phyloP scores from a whole-genome alignment of 176 grass and related monocot genomes.

The Eremochloa ophiuroides region DNA sequence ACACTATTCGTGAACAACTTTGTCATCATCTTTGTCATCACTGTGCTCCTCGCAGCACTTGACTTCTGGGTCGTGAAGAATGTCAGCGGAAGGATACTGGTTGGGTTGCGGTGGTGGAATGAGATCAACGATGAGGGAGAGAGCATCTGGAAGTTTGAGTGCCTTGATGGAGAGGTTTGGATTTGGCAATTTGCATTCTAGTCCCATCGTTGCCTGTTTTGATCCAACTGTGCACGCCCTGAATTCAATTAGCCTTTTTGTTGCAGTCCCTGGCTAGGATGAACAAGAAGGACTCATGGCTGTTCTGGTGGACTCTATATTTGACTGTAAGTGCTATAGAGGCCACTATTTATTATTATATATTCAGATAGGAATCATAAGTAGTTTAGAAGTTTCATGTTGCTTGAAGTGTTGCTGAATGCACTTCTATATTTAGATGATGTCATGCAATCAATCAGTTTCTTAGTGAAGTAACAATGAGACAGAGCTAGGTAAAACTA shows the following conservation, averaged over 20 bases:
- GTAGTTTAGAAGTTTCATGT: neutral
- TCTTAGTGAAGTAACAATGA: neutral
- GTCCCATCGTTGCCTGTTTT: neutral
- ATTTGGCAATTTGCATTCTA: neutral
- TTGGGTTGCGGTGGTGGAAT: slow-evolving; percentile 84
- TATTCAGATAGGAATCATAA: neutral
- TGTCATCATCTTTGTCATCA: slow-evolving; percentile 81
- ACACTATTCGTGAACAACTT: slow-evolving; percentile 70
- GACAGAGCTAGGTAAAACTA: neutral
- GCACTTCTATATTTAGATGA: neutral
- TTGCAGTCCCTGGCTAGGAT: slow-evolving; percentile 80
- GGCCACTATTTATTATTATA: neutral
- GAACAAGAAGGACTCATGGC: slow-evolving; percentile 94
- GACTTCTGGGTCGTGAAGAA: slow-evolving; percentile 96
- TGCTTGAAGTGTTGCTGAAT: neutral
- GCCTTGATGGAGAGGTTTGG: slow-evolving; percentile 70
- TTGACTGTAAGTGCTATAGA: slow-evolving; percentile 54
- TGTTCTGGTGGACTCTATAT: slow-evolving; percentile 98
- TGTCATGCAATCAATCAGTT: neutral
- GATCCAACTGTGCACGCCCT: neutral
- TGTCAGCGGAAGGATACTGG: slow-evolving; percentile 71
- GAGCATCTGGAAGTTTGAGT: slow-evolving; percentile 88
- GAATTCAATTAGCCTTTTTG: neutral
- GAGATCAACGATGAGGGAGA: slow-evolving; percentile 71
- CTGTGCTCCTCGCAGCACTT: slow-evolving; percentile 71